Base-by-base conservation (phyloP, 1,284 basidiomycete species). In the Cryptococcus hybrid region DNA sequence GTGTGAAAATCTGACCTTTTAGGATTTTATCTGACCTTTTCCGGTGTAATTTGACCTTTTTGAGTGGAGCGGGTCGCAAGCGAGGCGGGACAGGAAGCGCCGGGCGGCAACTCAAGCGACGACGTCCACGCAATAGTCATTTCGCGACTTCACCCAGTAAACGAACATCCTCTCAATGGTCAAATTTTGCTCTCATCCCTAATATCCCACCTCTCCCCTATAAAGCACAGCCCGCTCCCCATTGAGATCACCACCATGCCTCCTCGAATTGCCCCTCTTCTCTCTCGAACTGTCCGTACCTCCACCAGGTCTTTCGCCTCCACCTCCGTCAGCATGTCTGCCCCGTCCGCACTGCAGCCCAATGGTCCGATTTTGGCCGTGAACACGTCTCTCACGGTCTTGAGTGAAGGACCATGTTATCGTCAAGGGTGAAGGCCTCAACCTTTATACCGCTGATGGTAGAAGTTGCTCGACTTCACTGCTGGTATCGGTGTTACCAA, bases 381-480 rank as follows among this genome's bases (percentile, higher is more conserved):
- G 64, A 67, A 46, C 71, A 75, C 56, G 65, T 75, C 55, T 63
- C 70, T 24, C 69, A 70, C 39, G 73, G 73, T 47, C 60, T 75
- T 18, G 73, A 46, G 47, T 75, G 39, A 65, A 65, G 54, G 72
- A 90, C 57, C 86, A 85, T 7, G 82, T 94, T 56, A 86, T 94
- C 77, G 80, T 82, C 53, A 88, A 86, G 67, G 92, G 88, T 38
- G 80, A 87, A 66, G 92, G 91, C 13, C 86, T 88, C 2, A 89
- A 88, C 69, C 84, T 91, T 7, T 62, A 54, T 60, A 70, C 69
- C 81, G 66, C 70, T 46, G 86, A 90, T 63, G 91, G 90, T 4
- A 82, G 56, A 82, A 80, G 66, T 70, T 89, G 70, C 82, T 94
- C 51, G 91, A 93, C 76, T 93, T 93, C 68, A 92, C 89, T 4